Conservation (phyloP, 305 asterid genomes). For the Plantago rigida region DNA sequence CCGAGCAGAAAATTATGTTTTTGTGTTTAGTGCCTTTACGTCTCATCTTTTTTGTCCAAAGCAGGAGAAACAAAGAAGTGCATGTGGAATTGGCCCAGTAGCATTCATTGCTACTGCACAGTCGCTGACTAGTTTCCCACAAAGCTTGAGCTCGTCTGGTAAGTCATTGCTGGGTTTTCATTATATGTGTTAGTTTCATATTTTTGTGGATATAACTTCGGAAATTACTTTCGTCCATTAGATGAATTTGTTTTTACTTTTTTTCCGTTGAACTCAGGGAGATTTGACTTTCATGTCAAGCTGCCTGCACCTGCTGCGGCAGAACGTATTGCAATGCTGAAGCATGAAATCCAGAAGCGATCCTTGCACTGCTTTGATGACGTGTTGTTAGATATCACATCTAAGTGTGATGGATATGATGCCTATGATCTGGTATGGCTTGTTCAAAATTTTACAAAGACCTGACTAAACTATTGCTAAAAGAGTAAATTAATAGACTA, state of each 20-base stretch:
- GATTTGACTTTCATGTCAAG: constrained; percentile 86
- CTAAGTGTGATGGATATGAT: constrained; percentile 95
- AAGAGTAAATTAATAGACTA: constrained; percentile 17
- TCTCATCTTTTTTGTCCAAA: constrained; percentile 24
- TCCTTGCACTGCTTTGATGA: constrained; percentile 73
- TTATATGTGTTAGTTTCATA: not conserved
- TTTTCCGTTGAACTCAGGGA: constrained; percentile 43
- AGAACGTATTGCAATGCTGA: constrained; percentile 74
- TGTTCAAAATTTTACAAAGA: constrained; percentile 17
- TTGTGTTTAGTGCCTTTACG: constrained; percentile 6
- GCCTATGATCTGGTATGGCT: constrained; percentile 81
- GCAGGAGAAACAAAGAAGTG: constrained; percentile 48
- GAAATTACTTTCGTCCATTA: not conserved
- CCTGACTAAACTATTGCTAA: not conserved
- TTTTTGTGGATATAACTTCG: not conserved
- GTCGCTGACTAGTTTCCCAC: constrained; percentile 72
- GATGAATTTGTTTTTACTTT: constrained; percentile 25
- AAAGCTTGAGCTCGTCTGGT: constrained; percentile 85
- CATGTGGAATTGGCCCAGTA: constrained; percentile 78
- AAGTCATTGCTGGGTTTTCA: constrained; percentile 24
- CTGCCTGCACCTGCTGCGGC: constrained; percentile 85
- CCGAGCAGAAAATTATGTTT: constrained; percentile 7
- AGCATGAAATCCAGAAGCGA: constrained; percentile 72
- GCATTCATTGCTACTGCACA: constrained; percentile 80
- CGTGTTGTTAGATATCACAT: constrained; percentile 57